Conservation (phyloP, 1,284 basidiomycete species). For the Sparassis latifolia region DNA sequence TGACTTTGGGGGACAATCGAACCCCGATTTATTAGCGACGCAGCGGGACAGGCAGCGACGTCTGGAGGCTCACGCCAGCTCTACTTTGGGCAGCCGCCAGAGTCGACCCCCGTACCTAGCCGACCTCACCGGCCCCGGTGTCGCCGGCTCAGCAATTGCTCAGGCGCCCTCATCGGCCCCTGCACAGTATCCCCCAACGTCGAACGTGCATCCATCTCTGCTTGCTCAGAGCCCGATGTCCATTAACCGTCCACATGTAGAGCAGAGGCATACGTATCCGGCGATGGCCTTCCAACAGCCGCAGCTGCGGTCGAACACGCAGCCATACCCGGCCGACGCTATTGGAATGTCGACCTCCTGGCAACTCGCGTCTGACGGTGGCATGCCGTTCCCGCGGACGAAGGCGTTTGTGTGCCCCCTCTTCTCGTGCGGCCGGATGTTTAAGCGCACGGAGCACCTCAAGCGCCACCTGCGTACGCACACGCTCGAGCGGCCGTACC, state of each 20-base stretch:
- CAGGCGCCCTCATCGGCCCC: neutral
- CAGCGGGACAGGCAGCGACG: conserved; percentile 27
- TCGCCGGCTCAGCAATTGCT: conserved; percentile 2
- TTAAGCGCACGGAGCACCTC: conserved; percentile 87
- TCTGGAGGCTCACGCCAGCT: conserved; percentile 12
- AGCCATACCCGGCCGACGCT: conserved; percentile 11
- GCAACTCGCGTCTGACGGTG: conserved; percentile 8
- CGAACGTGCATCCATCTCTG: conserved; percentile 1
- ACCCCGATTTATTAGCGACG: conserved; percentile 22
- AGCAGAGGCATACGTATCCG: conserved; percentile 22
- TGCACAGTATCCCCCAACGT: neutral
- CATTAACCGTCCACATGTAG: conserved; percentile 11
- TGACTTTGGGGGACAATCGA: conserved; percentile 32
- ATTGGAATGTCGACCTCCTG: conserved; percentile 5
- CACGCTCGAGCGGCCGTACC: conserved; percentile 80
- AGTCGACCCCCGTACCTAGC: conserved; percentile 6
- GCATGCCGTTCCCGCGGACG: conserved; percentile 28
- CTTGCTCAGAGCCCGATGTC: conserved; percentile 1
- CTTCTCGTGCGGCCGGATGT: conserved; percentile 73
- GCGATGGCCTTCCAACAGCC: conserved; percentile 7
- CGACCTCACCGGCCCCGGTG: conserved; percentile 14
- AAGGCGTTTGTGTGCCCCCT: conserved; percentile 77
- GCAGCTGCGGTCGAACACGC: conserved; percentile 16
- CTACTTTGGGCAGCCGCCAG: conserved; percentile 1
- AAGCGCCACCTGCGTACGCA: conserved; percentile 86